Evolutionary conservation across 1,284 basidiomycete species (phyloP), one percentile per base, ranked within the genome.

Genomic region (Irpex rosettiformis): DNA sequence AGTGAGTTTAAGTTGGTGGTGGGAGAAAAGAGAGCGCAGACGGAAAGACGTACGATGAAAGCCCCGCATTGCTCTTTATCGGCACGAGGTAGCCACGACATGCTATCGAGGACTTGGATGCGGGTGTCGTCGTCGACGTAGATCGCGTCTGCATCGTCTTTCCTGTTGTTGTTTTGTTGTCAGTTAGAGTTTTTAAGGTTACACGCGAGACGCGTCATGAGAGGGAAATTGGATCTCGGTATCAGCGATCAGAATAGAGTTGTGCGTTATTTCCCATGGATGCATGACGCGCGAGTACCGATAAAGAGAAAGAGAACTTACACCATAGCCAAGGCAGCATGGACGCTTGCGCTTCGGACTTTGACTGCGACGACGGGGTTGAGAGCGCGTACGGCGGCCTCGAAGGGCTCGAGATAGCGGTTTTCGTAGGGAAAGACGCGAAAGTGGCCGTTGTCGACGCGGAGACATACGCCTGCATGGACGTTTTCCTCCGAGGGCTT

Each of bases 11-110:
- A 22, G 21, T 7, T 55, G 16, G 29, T 8, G 8, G 33, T 16
- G 22, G 24, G 16, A 5, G 25, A 43, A 22, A 27, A n/a, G n/a
- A n/a, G n/a, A n/a, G n/a, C n/a, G n/a, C n/a, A n/a, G n/a, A n/a
- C n/a, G n/a, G n/a, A n/a, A n/a, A n/a, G 43, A 75, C 80, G 63
- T 66, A 88, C 86, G 61, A 93, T 81, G 72, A 94, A 93, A 22
- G 89, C 89, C 22, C 84, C 91, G 62, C 89, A 88, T 67, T 93
- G 90, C 64, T 92, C 89, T 72, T 90, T 91, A 67, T 91, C 84
- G 1, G 89, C 90, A 25, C 79, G 76, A 4, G 84, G 82, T 4
- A 93, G 76, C 61, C 83, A 77, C 54, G 71, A 69, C 68, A 92
- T 84, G 22, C 77, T 80, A 57, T 88, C 83, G 11, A 88, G 67